phyloP scores from a whole-genome alignment of 2,329 filamentous ascomycete genomes.

The Curvularia verruculosa region DNA sequence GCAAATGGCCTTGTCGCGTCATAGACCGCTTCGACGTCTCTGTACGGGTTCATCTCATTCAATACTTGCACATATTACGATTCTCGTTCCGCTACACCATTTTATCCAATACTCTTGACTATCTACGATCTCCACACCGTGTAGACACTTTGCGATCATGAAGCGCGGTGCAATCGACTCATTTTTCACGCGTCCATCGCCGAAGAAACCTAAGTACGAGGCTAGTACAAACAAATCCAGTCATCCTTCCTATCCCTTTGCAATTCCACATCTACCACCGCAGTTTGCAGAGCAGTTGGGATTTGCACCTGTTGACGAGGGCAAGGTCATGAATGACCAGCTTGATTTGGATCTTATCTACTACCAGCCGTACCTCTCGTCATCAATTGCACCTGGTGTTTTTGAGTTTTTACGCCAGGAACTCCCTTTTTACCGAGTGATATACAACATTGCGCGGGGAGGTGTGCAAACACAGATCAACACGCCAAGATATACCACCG shows the following conservation, averaged over 20 bases:
- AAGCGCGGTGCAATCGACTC: slow-evolving; percentile 70
- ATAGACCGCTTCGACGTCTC: not conserved
- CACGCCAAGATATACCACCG: slow-evolving; percentile 66
- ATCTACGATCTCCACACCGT: not conserved
- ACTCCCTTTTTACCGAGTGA: slow-evolving; percentile 76
- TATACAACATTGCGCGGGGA: slow-evolving; percentile 73
- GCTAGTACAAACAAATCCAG: slow-evolving; percentile 38
- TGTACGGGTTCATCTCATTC: not conserved
- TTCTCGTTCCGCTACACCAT: not conserved
- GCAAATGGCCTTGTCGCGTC: not conserved
- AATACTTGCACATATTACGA: not conserved
- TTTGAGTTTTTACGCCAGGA: slow-evolving; percentile 75
- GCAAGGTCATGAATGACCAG: slow-evolving; percentile 66
- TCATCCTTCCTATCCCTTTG: slow-evolving; percentile 61
- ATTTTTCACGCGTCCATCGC: slow-evolving; percentile 64
- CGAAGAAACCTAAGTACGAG: slow-evolving; percentile 51
- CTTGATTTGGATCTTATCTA: slow-evolving; percentile 75
- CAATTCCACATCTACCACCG: slow-evolving; percentile 57
- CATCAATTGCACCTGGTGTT: slow-evolving; percentile 61
- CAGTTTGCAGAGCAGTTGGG: slow-evolving; percentile 52
- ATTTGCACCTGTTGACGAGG: slow-evolving; percentile 59
- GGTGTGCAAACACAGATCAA: slow-evolving; percentile 67
- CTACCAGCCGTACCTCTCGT: slow-evolving; percentile 74
- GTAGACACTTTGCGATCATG: slow-evolving; percentile 10
- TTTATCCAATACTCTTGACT: not conserved